Evolutionary conservation across 2,329 filamentous ascomycete genomes (phyloP).

Genomic region (Colletotrichum lentis): DNA sequence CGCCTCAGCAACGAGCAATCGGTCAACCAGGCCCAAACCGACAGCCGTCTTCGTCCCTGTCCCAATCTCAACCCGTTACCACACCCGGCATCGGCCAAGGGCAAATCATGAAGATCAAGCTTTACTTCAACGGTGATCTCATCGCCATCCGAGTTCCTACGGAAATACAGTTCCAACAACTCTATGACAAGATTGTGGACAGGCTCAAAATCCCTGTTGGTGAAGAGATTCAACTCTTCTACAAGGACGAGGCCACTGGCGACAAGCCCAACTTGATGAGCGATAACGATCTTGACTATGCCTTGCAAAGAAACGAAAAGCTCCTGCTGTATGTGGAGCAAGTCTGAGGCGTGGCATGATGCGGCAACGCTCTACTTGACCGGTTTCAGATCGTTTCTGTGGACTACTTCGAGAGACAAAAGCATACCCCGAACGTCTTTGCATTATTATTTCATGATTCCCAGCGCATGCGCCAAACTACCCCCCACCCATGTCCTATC

Average conservation of each 20-base stretch:
- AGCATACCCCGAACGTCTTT: conserved; percentile 33
- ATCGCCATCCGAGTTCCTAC: conserved; percentile 89
- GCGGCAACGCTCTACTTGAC: background rate
- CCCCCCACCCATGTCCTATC: conserved; percentile 26
- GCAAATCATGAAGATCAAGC: conserved; percentile 86
- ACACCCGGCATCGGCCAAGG: conserved; percentile 58
- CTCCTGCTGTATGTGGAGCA: conserved; percentile 77
- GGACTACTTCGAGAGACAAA: conserved; percentile 18
- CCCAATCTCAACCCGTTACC: conserved; percentile 65
- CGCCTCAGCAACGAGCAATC: conserved; percentile 49
- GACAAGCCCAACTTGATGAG: conserved; percentile 78
- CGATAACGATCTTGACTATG: conserved; percentile 82
- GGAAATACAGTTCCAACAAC: conserved; percentile 78
- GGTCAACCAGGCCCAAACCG: conserved; percentile 53
- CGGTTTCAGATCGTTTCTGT: conserved; percentile 13
- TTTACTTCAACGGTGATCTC: conserved; percentile 90
- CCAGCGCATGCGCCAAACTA: conserved; percentile 36
- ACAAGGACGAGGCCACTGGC: conserved; percentile 83
- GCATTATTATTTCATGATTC: conserved; percentile 39
- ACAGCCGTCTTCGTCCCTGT: conserved; percentile 58
- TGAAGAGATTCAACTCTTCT: conserved; percentile 80
- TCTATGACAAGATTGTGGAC: conserved; percentile 86
- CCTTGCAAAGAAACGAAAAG: conserved; percentile 86
- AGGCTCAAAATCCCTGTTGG: conserved; percentile 76
- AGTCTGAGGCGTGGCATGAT: conserved; percentile 46